Conservation (phyloP, 2,329 filamentous ascomycete species). For the Microdochium bolleyi region DNA sequence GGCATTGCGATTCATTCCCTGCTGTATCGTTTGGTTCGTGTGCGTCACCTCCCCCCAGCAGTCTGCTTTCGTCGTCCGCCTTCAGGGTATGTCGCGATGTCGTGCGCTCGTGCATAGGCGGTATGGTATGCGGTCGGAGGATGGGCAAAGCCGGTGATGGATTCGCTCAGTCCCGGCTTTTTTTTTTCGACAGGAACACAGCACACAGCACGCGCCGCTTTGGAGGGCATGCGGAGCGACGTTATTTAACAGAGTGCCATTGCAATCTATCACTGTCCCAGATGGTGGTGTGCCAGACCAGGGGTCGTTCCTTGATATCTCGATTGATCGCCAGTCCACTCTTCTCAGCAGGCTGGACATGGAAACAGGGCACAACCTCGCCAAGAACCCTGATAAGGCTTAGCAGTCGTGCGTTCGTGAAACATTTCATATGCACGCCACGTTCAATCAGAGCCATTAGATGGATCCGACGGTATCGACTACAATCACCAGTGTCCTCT, state of each 20-base stretch:
- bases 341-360: neutral
- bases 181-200: neutral
- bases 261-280: neutral
- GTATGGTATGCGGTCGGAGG: neutral
- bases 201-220: neutral
- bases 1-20: neutral
- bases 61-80: neutral
- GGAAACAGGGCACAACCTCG: neutral
- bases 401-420: neutral
- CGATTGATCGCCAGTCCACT: neutral
- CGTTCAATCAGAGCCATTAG: neutral
- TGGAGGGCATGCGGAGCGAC: neutral
- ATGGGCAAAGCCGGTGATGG: neutral
- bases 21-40: neutral
- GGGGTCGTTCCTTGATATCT: neutral
- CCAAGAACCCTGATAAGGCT: neutral
- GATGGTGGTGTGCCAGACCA: neutral
- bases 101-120: neutral
- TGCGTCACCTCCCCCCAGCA: neutral
- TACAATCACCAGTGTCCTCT: too few relatives aligned
- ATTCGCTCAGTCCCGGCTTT: neutral
- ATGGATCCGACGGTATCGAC: too few relatives aligned
- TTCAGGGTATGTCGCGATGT: too few relatives aligned
- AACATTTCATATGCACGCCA: neutral
- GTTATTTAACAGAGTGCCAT: neutral